These are phyloP conservation scores for Obba rivulosa DNA, from an alignment of 768 basidiomycete species.

Conservation along the genomic window DNA sequence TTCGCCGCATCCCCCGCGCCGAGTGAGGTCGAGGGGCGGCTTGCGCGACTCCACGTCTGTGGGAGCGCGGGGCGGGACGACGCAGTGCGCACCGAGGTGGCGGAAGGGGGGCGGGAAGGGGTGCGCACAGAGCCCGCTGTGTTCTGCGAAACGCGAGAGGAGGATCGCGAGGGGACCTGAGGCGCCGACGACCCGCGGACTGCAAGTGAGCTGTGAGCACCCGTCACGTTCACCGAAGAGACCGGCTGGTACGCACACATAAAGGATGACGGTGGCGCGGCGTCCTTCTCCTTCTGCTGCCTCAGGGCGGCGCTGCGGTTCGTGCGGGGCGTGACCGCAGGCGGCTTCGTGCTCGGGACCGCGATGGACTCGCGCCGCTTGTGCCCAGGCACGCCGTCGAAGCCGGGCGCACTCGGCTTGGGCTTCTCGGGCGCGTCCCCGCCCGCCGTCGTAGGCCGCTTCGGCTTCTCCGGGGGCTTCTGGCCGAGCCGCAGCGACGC, in stretches of 20 bases:
- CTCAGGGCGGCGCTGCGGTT: conserved; percentile 41
- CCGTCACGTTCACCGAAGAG: conserved; percentile 2
- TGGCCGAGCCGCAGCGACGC: conserved; percentile 64
- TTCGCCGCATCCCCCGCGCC: too few species aligned
- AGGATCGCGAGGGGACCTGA: conserved; percentile 34
- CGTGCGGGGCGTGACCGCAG: conserved; percentile 37
- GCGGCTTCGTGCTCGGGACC: conserved; percentile 49
- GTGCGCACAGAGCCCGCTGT: conserved; percentile 10
- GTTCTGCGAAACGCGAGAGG: conserved; percentile 34
- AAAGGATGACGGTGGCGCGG: conserved; percentile 55
- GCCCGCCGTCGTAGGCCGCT: conserved; percentile 15
- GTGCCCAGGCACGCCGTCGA: conserved; percentile 81
- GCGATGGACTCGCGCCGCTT: conserved; percentile 72
- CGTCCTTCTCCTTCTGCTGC: conserved; percentile 39
- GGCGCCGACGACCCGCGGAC: conserved; percentile 39
- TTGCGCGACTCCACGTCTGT: background rate
- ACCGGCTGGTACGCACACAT: conserved; percentile 53
- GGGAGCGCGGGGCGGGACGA: background rate
- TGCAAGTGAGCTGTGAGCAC: conserved; percentile 17
- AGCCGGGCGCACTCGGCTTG: conserved; percentile 36
- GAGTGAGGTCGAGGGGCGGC: too few species aligned
- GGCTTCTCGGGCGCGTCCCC: conserved; percentile 16
- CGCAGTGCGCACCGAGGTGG: conserved; percentile 3
- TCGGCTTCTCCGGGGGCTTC: conserved; percentile 17
- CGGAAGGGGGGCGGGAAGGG: conserved; percentile 21